Evolutionary conservation across 2,329 filamentous ascomycete genomes (phyloP), one percentile per base, ranked within the genome.

Genomic region (Sporothrix dimorphospora): DNA sequence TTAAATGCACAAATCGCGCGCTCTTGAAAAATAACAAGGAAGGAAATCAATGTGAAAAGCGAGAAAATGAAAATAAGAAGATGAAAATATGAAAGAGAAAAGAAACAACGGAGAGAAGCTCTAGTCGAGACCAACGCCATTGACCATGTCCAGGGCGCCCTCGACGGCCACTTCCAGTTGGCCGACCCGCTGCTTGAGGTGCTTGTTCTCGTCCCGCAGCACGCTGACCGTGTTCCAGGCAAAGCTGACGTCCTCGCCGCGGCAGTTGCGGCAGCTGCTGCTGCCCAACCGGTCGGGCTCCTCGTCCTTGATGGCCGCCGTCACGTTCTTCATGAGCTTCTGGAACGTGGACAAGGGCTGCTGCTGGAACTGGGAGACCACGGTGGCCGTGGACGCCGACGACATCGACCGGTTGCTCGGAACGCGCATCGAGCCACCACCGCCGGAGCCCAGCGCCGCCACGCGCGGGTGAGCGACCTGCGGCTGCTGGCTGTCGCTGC

Each of bases 141-240:
- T 87, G n/a, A 89, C 86, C 65, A 82, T 81, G 76, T 90, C 88
- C 71, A 91, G 79, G 1, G 88, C 89, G 7, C 85, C 85, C 47
- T 91, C 89, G 5, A 91, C 85, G 4, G 85, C 88, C 2, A 81
- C 83, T 80, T 91, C 89, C 3, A 91, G 79, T 75, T 88, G 83
- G 21, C 84, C 83, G 3, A 91, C 87, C 24, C 88, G 81, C 51
- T 84, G 82, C 81, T 91, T 91, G 67, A 91, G 79, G 9, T 85
- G 84, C 76, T 82, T 85, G 75, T 91, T 91, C 81, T 91, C 90
- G 63, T 88, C 86, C 51, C 87, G 82, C 72, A 91, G 79, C 63
- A 90, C 74, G 69, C 85, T 84, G n/a, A 90, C 89, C 4, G 89
- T 90, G 76, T 91, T 85, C 89, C 89, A 91, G 4, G 89, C 89